Percentiles rank a stretch among this genome's conserved stretches.
These are phyloP conservation scores for Fistulina hepatica DNA, from an alignment of 1,284 basidiomycete species.

Conservation along the genomic window DNA sequence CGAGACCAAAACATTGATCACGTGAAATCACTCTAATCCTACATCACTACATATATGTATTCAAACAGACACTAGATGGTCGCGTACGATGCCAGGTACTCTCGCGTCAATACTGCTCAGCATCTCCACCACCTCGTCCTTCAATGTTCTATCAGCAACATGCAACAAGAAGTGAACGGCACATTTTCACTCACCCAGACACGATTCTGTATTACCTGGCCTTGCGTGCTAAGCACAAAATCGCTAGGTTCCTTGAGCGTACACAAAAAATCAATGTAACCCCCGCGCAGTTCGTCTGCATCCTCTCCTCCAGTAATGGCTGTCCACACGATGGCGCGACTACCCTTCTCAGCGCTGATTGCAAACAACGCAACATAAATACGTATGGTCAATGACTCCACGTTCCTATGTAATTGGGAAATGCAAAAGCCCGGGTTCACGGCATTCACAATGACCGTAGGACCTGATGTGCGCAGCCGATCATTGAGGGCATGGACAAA, in stretches of 20 bases:
- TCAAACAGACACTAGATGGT: no score
- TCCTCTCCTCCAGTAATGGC: conserved; percentile 24
- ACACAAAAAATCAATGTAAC: conserved; percentile 12
- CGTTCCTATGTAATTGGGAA: conserved; percentile 16
- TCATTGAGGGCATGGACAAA: conserved; percentile 24
- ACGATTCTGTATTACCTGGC: conserved; percentile 9
- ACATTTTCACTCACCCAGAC: conserved; percentile 11
- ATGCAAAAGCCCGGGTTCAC: conserved; percentile 27
- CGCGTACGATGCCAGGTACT: conserved; percentile 2
- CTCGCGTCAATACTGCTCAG: conserved; percentile 9
- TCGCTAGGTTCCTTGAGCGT: conserved; percentile 14
- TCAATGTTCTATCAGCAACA: background rate
- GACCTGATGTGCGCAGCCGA: conserved; percentile 20
- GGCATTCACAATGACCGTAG: conserved; percentile 24
- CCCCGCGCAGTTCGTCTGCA: conserved; percentile 12
- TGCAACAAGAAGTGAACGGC: background rate
- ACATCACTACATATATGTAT: no score
- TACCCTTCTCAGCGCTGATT: conserved; percentile 22
- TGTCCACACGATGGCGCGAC: conserved; percentile 31
- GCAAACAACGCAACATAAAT: conserved; percentile 16
- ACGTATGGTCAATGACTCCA: conserved; percentile 7
- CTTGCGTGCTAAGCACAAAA: conserved; percentile 11
- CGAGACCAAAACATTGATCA: no score
- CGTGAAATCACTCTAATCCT: no score
- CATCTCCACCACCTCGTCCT: conserved; percentile 13